phyloP scores from a whole-genome alignment of 2,329 filamentous ascomycete species.

The Diaporthe sp. region DNA sequence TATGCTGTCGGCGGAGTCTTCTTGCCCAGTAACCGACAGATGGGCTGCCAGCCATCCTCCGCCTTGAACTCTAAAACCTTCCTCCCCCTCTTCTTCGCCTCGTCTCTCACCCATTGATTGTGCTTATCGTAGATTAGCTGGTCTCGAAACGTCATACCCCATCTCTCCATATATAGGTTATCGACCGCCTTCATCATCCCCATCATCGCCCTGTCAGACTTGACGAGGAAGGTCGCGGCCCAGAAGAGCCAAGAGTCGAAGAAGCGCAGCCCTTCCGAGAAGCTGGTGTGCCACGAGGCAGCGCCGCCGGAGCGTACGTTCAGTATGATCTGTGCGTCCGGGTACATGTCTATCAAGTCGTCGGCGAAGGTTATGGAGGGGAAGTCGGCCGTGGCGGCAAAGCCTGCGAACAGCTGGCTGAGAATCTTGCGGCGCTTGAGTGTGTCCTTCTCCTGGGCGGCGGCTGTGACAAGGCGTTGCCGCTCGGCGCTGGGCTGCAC shows the following conservation, averaged over 20 bases:
- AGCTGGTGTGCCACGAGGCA: constrained; percentile 22
- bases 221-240: constrained; percentile 29
- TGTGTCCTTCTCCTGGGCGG: constrained; percentile 42
- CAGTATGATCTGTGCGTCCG: constrained; percentile 46
- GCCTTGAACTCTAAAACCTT: constrained; percentile 29
- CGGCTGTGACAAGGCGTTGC: constrained; percentile 40
- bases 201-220: constrained; percentile 33
- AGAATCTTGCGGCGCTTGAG: constrained; percentile 44
- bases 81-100: constrained; percentile 29
- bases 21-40: constrained; percentile 26
- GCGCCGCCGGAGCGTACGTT: constrained; percentile 39
- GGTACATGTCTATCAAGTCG: constrained; percentile 52
- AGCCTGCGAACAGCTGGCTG: constrained; percentile 44
- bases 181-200: constrained; percentile 32
- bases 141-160: constrained; percentile 30
- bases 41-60: constrained; percentile 28
- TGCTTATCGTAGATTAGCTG: constrained; percentile 28
- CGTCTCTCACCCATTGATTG: constrained; percentile 30
- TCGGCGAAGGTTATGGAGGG: constrained; percentile 46
- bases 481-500: constrained; percentile 38
- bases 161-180: constrained; percentile 21
- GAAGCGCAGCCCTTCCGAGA: constrained; percentile 32
- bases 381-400: constrained; percentile 42
- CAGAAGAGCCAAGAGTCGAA: constrained; percentile 34
- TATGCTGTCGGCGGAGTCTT: constrained; percentile 7